Conservation (phyloP, 2,329 filamentous ascomycete genomes). For the Colletotrichum sp. region DNA sequence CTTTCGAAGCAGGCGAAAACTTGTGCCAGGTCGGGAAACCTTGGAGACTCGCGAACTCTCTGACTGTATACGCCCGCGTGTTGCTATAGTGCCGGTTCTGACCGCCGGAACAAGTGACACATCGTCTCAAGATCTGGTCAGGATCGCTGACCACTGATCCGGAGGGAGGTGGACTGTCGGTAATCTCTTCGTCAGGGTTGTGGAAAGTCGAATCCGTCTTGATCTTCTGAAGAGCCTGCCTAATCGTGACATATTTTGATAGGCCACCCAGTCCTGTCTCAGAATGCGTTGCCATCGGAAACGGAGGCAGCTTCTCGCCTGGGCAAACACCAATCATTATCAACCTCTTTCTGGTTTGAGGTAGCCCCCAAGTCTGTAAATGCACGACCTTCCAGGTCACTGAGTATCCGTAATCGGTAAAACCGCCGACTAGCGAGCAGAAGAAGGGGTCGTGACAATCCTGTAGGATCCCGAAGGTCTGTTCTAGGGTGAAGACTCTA, state of each 20-base stretch:
- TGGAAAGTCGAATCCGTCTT: conserved; percentile 39
- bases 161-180: conserved; percentile 32
- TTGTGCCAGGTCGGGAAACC: conserved; percentile 68
- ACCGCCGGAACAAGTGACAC: conserved; percentile 70
- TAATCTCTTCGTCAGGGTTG: conserved; percentile 28
- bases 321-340: conserved; percentile 67
- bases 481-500: conserved; percentile 77
- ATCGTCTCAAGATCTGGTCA: conserved; percentile 53
- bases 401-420: conserved; percentile 71
- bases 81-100: conserved; percentile 72
- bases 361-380: conserved; percentile 55
- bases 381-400: conserved; percentile 70
- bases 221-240: conserved; percentile 44
- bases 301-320: conserved; percentile 71
- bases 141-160: conserved; percentile 40
- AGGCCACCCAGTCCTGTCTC: conserved; percentile 35
- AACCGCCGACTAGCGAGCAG: conserved; percentile 63
- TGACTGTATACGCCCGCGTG: conserved; percentile 63
- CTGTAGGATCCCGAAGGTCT: conserved; percentile 72
- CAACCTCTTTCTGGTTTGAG: conserved; percentile 55
- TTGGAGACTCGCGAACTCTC: conserved; percentile 73
- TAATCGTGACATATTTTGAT: conserved; percentile 48
- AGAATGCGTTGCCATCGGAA: conserved; percentile 67
- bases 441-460: conserved; percentile 59
- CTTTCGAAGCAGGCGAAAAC: conserved; percentile 51